A percentile compares a stretch with the other conserved stretches of the same genome.
These are phyloP conservation scores for Cercospora zeina DNA, from an alignment of 2,329 filamentous ascomycete genomes.

Conservation along the genomic window DNA sequence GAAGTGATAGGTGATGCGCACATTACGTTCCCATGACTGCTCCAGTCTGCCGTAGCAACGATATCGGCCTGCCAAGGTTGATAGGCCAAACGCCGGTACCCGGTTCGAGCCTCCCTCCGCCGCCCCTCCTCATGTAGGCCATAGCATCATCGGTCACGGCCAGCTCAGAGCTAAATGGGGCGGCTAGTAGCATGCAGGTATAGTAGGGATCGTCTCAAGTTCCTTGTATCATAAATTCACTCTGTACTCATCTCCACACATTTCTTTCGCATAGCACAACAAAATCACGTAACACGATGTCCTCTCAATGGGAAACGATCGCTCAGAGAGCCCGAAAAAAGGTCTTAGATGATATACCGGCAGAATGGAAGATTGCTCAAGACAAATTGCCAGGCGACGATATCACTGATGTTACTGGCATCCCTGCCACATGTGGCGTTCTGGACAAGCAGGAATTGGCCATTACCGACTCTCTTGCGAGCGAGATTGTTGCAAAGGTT, in stretches of 20 bases:
- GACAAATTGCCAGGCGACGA: slow-evolving; percentile 50
- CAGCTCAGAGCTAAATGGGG: background rate
- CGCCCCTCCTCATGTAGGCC: slow-evolving; percentile 3
- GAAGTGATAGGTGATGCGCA: background rate
- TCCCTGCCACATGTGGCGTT: slow-evolving; percentile 59
- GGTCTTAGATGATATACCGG: slow-evolving; percentile 55
- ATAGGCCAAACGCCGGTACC: slow-evolving; percentile 16
- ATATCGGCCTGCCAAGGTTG: slow-evolving; percentile 9
- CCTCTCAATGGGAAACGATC: slow-evolving; percentile 48
- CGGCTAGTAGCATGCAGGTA: background rate
- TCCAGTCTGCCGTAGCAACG: slow-evolving; percentile 3
- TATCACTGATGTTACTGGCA: slow-evolving; percentile 58
- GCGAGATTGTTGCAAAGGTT: slow-evolving; percentile 45
- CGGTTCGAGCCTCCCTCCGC: slow-evolving; percentile 1
- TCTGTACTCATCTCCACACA: background rate
- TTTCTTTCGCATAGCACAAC: background rate
- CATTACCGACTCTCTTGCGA: slow-evolving; percentile 49
- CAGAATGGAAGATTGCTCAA: slow-evolving; percentile 58
- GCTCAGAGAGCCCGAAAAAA: slow-evolving; percentile 46
- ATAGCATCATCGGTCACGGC: slow-evolving; percentile 13
- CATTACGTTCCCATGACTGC: accelerated
- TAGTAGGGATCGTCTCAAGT: background rate
- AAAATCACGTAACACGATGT: slow-evolving; percentile 1
- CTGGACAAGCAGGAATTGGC: slow-evolving; percentile 55
- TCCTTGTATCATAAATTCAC: background rate